Evolutionary conservation across 2,329 filamentous ascomycete genomes (phyloP), one percentile per base, ranked within the genome.

Genomic region (Volutella citrinella): DNA sequence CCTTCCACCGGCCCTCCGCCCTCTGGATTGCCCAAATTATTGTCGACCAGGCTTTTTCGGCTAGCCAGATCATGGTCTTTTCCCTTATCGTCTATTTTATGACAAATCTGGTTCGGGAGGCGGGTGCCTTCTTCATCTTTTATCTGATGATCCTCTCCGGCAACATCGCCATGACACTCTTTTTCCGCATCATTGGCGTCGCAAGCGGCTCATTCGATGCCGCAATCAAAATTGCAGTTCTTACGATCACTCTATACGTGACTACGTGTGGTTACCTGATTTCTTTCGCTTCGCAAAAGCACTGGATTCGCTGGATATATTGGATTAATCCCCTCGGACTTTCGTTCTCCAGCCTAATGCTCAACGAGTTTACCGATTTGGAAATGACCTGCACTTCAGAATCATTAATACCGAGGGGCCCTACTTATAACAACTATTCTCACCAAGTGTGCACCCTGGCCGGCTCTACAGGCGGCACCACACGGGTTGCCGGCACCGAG

Each of bases 21-120:
- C 88, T 96, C 70, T 87, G 88, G 12, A 73, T 87, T 39, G 80
- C 86, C 0, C 93, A 86, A 8, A 93, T 95, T 83, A 63, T 95
- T 19, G 84, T 78, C 43, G 90, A 96, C 50, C 65, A 94, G 63
- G 89, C 90, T 0, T 87, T 87, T 62, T 95, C 64, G 47, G 62
- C 94, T 8, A 22, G 63, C n/a, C 90, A 90, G 49, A 65, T 78
- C 2, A 72, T 94, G 43, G 64, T 77, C 5, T 95, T 94, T 70
- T 94, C 95, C 56, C 32, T 90, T 19, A 72, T 78, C 2, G 63
- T 95, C 4, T 95, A 95, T 65, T 95, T 95, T 63, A 82, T 96
- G 78, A 84, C 86, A 0, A 84, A 89, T 45, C 68, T 96, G 19
- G 77, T 84, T 34, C 75, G 87, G 32, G 80, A 84, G 43, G 68